Percentiles rank a stretch among this genome's conserved stretches.
Conservation (phyloP, 78 protist genomes). For the Pigoraptor vietnamica region DNA sequence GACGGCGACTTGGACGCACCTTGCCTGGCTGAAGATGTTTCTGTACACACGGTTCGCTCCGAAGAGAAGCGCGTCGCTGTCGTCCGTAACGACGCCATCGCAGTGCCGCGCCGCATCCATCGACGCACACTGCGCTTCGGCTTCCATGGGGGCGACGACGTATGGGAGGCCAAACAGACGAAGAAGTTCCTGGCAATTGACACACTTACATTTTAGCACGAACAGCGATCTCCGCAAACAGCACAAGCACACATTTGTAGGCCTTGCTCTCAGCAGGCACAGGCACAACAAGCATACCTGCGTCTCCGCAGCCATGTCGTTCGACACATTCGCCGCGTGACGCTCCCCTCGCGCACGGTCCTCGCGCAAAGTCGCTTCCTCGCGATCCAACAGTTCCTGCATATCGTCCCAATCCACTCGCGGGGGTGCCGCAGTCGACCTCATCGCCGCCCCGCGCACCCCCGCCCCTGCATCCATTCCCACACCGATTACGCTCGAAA, state of each 20-base stretch:
- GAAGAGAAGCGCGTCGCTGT: conserved; percentile 49
- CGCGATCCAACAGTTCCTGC: background rate
- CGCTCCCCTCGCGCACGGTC: background rate
- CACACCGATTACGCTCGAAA: too few relatives aligned
- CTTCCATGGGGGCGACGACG: conserved; percentile 44
- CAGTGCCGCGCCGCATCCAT: conserved; percentile 4
- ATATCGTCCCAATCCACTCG: background rate
- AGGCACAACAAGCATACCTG: background rate
- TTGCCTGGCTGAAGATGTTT: background rate
- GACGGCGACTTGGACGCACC: too few relatives aligned
- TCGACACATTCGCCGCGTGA: background rate
- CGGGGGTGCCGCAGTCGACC: too few relatives aligned
- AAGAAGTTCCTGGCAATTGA: background rate
- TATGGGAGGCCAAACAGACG: conserved; percentile 58
- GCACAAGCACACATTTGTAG: background rate
- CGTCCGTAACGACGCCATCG: conserved; percentile 58
- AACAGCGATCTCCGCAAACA: background rate
- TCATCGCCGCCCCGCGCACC: too few relatives aligned
- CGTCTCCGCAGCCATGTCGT: background rate
- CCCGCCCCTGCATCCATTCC: too few relatives aligned
- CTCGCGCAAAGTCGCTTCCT: background rate
- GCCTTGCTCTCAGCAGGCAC: background rate
- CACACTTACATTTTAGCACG: background rate
- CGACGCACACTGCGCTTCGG: conserved; percentile 50
- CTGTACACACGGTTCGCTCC: conserved; percentile 42